A percentile compares a stretch with the other conserved stretches of the same genome.
Conservation (phyloP, 202 grass and related monocot genomes). For the Schoenoplectus tabernaemontani region DNA sequence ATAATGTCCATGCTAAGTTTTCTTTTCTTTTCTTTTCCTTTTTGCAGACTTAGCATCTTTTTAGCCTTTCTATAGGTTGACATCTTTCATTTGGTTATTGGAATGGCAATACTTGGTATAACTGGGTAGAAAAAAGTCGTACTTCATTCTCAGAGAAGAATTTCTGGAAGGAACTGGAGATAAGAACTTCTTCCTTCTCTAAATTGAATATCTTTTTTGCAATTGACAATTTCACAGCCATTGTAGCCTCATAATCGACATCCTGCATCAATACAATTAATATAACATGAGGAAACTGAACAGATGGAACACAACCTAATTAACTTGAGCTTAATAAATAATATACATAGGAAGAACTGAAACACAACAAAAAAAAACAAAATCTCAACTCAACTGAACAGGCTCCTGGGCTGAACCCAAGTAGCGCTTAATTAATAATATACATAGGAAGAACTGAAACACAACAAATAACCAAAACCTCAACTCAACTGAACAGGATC, state of each 20-base stretch:
- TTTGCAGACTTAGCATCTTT: no score
- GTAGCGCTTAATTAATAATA: no score
- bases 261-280: slow-evolving; percentile 36
- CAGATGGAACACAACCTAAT: neutral
- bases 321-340: neutral
- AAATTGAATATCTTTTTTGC: slow-evolving; percentile 86
- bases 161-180: slow-evolving; percentile 67
- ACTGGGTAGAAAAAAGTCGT: slow-evolving; percentile 18
- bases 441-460: no score
- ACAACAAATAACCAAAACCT: neutral
- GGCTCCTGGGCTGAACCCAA: no score
- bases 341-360: no score
- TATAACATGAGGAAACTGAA: neutral
- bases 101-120: neutral
- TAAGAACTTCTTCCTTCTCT: slow-evolving; percentile 76
- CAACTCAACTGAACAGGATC: neutral
- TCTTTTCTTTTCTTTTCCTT: neutral
- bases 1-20: neutral
- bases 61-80: neutral
- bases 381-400: no score
- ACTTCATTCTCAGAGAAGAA: slow-evolving; percentile 97
- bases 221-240: slow-evolving; percentile 79
- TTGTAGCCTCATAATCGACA: slow-evolving; percentile 82
- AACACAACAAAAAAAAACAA: no score
- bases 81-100: slow-evolving; percentile 12